Evolutionary conservation across 163 green algal genomes (phyloP).

Genomic region (Chlamydomonas reinhardtii): DNA sequence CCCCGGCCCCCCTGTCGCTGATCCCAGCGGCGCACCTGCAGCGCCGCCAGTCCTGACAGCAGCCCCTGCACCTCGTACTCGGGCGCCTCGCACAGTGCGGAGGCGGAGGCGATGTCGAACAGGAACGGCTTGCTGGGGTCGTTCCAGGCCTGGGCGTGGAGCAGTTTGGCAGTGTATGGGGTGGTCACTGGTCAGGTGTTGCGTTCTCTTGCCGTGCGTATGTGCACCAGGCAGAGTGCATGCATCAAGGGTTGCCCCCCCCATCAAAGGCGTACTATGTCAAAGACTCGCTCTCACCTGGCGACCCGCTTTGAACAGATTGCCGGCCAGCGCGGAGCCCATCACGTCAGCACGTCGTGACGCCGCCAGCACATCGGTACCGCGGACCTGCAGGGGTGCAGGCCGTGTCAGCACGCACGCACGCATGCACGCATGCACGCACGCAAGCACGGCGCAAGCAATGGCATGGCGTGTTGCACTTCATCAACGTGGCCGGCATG

Average conservation of each 20-base stretch:
- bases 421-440: too few relatives aligned
- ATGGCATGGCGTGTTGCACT: too few relatives aligned
- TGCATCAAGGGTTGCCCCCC: too few relatives aligned
- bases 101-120: conserved; percentile 66
- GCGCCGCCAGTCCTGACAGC: conserved; percentile 45
- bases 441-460: too few relatives aligned
- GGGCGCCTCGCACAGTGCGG: conserved; percentile 62
- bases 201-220: too few relatives aligned
- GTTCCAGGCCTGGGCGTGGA: conserved; percentile 36
- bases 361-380: conserved; percentile 13
- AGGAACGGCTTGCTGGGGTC: conserved; percentile 45
- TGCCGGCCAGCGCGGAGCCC: conserved; percentile 39
- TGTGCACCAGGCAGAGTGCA: too few relatives aligned
- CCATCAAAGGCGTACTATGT: too few relatives aligned
- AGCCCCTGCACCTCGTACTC: conserved; percentile 60
- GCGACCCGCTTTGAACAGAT: conserved; percentile 31
- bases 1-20: too few relatives aligned
- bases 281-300: neutral
- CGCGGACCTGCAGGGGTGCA: conserved; percentile 5
- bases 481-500: too few relatives aligned
- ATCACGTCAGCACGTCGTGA: neutral
- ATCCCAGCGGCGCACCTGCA: conserved; percentile 4
- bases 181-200: too few relatives aligned
- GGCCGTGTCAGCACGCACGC: too few relatives aligned
- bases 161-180: too few relatives aligned